Evolutionary conservation across 1,139 yeast genomes (phyloP).

Genomic region (Blastobotrys niveus): DNA sequence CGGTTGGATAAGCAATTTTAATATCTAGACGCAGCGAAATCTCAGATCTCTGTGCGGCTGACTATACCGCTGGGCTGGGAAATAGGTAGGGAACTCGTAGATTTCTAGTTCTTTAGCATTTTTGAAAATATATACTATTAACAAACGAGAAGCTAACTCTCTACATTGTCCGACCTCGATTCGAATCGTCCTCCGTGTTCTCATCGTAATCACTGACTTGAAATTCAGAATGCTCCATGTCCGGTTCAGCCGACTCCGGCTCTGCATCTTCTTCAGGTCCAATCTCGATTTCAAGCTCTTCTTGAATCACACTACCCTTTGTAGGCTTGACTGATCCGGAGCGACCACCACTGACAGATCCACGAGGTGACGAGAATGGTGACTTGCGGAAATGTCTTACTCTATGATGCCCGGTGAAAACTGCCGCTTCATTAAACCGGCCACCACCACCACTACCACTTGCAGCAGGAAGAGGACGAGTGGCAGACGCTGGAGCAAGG

Average conservation of each 20-base stretch:
- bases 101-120: too few relatives aligned
- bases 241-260: not conserved
- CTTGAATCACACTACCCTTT: slow-evolving; percentile 13
- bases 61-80: too few relatives aligned
- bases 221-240: too few relatives aligned
- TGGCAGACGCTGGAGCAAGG: slow-evolving; percentile 6
- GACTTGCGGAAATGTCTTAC: slow-evolving; percentile 12
- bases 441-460: slow-evolving; percentile 15
- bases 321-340: slow-evolving; percentile 19
- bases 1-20: too few relatives aligned
- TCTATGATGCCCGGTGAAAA: slow-evolving; percentile 15
- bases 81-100: too few relatives aligned
- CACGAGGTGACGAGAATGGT: slow-evolving; percentile 10
- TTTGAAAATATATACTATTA: too few relatives aligned
- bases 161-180: too few relatives aligned
- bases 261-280: not conserved
- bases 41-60: too few relatives aligned
- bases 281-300: too few relatives aligned
- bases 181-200: not conserved
- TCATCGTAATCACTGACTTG: too few relatives aligned
- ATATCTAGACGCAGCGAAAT: too few relatives aligned
- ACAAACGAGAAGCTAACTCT: too few relatives aligned
- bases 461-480: slow-evolving; percentile 7
- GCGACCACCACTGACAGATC: slow-evolving; percentile 12
- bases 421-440: slow-evolving; percentile 26